These are phyloP conservation scores for Verticillium nubilum DNA, from an alignment of 2,329 filamentous ascomycete species.

Conservation along the genomic window DNA sequence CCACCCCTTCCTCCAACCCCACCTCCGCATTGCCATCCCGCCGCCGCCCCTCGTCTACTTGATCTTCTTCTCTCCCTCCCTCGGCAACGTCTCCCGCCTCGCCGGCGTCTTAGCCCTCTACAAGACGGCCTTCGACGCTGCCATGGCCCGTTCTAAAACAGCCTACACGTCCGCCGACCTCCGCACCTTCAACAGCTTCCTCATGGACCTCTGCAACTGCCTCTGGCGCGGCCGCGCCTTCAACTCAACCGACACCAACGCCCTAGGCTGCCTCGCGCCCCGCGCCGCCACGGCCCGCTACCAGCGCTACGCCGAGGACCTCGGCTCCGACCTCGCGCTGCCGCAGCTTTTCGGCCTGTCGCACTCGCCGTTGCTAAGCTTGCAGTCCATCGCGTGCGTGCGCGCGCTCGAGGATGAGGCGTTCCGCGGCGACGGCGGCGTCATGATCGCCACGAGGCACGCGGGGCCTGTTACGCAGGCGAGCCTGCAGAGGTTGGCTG, in stretches of 20 bases:
- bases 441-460: constrained; percentile 42
- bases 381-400: constrained; percentile 50
- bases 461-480: constrained; percentile 65
- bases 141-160: constrained; percentile 40
- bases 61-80: constrained; percentile 60
- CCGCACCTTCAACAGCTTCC: constrained; percentile 71
- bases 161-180: constrained; percentile 56
- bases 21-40: constrained; percentile 64
- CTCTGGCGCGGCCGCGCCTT: constrained; percentile 75
- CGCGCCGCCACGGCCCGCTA: constrained; percentile 37
- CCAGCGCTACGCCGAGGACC: constrained; percentile 38
- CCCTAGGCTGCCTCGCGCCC: constrained; percentile 48
- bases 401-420: constrained; percentile 53
- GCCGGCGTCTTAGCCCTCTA: constrained; percentile 66
- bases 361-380: constrained; percentile 50
- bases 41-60: constrained; percentile 63
- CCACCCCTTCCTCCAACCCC: constrained; percentile 40
- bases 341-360: constrained; percentile 52
- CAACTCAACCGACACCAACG: constrained; percentile 56
- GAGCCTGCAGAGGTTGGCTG: constrained; percentile 57
- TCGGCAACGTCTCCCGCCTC: constrained; percentile 61
- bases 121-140: constrained; percentile 67
- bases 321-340: constrained; percentile 43
- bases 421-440: constrained; percentile 27
- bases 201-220: constrained; percentile 84